A percentile compares a stretch with the other conserved stretches of the same genome.
Conservation (phyloP, 208 protist genomes). For the Blastocrithidia nonstop region DNA sequence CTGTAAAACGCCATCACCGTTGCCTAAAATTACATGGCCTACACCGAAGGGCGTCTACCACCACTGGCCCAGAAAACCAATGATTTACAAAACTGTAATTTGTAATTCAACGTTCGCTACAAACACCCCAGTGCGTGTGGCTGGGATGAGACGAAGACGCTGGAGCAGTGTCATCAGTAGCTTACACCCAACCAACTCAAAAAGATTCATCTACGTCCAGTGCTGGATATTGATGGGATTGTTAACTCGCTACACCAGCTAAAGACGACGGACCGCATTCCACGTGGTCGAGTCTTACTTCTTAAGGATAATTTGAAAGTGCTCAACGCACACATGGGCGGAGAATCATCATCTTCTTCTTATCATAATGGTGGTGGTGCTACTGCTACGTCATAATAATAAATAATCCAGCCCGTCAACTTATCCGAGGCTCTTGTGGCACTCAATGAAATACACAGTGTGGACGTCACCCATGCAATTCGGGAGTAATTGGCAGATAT, state of each 20-base stretch:
- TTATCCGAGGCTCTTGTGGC: slow-evolving; percentile 29
- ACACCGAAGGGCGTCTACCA: slow-evolving; percentile 47
- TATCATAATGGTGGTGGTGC: too few species aligned
- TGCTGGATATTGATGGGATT: slow-evolving; percentile 24
- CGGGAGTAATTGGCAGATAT: slow-evolving; percentile 53
- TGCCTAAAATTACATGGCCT: slow-evolving; percentile 52
- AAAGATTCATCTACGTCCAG: slow-evolving; percentile 18
- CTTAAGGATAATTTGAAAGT: slow-evolving; percentile 37
- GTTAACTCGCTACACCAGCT: slow-evolving; percentile 23
- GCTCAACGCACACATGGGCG: slow-evolving; percentile 27
- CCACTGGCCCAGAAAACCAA: slow-evolving; percentile 22
- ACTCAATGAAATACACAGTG: slow-evolving; percentile 58
- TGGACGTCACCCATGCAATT: slow-evolving; percentile 33
- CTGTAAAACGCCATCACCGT: slow-evolving; percentile 46
- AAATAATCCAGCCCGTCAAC: slow-evolving; percentile 15
- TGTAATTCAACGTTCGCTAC: slow-evolving; percentile 32
- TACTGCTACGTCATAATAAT: too few species aligned
- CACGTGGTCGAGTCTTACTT: slow-evolving; percentile 40
- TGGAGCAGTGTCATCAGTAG: slow-evolving; percentile 45
- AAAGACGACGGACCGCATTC: slow-evolving; percentile 18
- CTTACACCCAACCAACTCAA: slow-evolving; percentile 23
- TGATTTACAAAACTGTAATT: slow-evolving; percentile 10
- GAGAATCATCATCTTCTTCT: too few species aligned
- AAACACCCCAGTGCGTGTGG: slow-evolving; percentile 43
- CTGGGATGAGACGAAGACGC: slow-evolving; percentile 47